Evolutionary conservation across 169 alveolate genomes (phyloP).

Genomic region (Eimeria mitis): DNA sequence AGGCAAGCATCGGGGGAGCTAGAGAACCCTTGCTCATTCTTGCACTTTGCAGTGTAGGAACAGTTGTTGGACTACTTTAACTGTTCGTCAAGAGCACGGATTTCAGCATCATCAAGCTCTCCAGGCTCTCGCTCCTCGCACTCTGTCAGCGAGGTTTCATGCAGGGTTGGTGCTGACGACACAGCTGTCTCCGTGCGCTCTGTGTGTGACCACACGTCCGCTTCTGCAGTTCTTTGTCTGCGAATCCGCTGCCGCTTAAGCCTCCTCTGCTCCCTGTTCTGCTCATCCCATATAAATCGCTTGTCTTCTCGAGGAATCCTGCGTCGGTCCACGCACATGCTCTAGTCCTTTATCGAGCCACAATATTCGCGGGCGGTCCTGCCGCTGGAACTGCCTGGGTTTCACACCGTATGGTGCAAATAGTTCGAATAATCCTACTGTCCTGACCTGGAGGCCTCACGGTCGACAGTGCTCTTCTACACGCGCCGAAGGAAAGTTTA

Average conservation of each 20-base stretch:
- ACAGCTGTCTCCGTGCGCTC: not conserved
- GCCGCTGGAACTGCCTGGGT: not conserved
- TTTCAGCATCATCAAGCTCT: conserved; percentile 36
- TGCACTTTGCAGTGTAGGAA: not conserved
- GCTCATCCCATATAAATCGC: conserved; percentile 84
- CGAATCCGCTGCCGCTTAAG: conserved; percentile 70
- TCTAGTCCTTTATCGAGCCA: not conserved
- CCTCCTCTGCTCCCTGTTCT: conserved; percentile 78
- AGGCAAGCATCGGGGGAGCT: not conserved
- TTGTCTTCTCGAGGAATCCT: conserved; percentile 83
- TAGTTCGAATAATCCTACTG: not conserved
- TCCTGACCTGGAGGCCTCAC: not conserved
- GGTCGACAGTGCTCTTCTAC: not conserved
- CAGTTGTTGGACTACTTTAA: not conserved
- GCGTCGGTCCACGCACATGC: conserved; percentile 20
- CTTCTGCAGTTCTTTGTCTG: conserved; percentile 9
- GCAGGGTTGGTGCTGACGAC: not conserved
- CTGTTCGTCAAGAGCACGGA: not conserved
- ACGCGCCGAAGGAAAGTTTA: not conserved
- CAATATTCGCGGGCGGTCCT: not conserved
- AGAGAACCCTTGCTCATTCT: not conserved
- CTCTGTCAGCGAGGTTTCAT: not conserved
- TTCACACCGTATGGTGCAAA: not conserved
- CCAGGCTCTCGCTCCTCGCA: conserved; percentile 67
- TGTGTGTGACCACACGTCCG: not conserved